Evolutionary conservation across 768 basidiomycete species (phyloP).

Genomic region (Cyclocybe aegerita): DNA sequence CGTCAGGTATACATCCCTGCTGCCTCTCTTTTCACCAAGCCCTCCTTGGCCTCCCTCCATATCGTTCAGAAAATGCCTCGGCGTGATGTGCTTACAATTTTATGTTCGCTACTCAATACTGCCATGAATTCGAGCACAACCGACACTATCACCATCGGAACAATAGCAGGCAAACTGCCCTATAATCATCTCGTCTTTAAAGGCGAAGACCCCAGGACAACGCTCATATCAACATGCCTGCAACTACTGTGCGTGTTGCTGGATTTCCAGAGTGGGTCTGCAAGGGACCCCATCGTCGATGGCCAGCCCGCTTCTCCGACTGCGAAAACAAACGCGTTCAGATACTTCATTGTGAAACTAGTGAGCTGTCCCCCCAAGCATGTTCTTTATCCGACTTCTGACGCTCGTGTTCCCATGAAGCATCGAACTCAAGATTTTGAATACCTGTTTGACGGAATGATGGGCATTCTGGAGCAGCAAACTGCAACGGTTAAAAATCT

Average conservation of each 20-base stretch:
- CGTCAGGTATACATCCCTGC: conserved; percentile 86
- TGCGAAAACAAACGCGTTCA: conserved; percentile 80
- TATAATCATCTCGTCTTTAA: conserved; percentile 92
- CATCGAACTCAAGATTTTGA: conserved; percentile 89
- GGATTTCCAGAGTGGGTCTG: conserved; percentile 79
- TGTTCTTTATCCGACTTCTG: conserved; percentile 3
- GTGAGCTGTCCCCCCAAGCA: conserved; percentile 37
- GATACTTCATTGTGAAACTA: conserved; percentile 89
- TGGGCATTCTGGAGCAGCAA: conserved; percentile 70
- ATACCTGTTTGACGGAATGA: conserved; percentile 77
- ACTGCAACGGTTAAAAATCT: conserved; percentile 71
- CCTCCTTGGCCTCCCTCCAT: conserved; percentile 76
- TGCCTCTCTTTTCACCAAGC: conserved; percentile 64
- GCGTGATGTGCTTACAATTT: conserved; percentile 82
- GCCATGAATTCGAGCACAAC: conserved; percentile 67
- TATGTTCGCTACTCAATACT: conserved; percentile 94
- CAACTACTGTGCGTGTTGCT: conserved; percentile 77
- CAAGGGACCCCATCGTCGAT: conserved; percentile 56
- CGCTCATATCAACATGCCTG: conserved; percentile 70
- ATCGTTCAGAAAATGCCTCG: conserved; percentile 75
- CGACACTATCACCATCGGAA: conserved; percentile 54
- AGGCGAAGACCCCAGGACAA: conserved; percentile 76
- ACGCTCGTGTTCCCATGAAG: conserved; percentile 35
- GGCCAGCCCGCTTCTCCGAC: conserved; percentile 47
- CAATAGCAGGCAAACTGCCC: conserved; percentile 76